Evolutionary conservation across 306 rosid species (phyloP).

Genomic region (Cicer bijugum): DNA sequence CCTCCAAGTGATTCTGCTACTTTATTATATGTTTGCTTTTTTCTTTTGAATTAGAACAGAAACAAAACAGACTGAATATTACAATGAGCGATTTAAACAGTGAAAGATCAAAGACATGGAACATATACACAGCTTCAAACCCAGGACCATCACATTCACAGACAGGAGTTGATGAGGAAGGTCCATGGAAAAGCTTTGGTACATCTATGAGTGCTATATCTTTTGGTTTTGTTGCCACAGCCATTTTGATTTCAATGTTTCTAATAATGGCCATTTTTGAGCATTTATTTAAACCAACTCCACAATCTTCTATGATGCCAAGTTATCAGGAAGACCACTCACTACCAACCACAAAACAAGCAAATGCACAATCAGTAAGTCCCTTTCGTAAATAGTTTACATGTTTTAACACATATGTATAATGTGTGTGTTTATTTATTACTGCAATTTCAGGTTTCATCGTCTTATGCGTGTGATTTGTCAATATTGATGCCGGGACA

Average conservation of each 20-base stretch:
- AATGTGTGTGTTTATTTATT: constrained; percentile 3
- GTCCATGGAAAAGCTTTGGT: constrained; percentile 78
- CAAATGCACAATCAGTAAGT: constrained; percentile 63
- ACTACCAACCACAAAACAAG: constrained; percentile 54
- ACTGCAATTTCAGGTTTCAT: constrained; percentile 54
- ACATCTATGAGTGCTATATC: constrained; percentile 92
- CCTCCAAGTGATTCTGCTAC: constrained; percentile 34
- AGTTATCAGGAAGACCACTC: constrained; percentile 51
- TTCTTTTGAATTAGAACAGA: constrained; percentile 21
- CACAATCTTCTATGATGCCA: constrained; percentile 53
- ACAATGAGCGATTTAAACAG: constrained; percentile 59
- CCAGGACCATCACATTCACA: constrained; percentile 58
- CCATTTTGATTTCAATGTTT: constrained; percentile 90
- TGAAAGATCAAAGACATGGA: constrained; percentile 76
- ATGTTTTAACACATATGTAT: background rate
- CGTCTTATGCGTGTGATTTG: constrained; percentile 64
- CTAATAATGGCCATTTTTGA: constrained; percentile 94
- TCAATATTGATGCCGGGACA: constrained; percentile 95
- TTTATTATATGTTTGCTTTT: constrained; percentile 15
- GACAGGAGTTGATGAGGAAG: constrained; percentile 59
- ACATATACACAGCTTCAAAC: constrained; percentile 60
- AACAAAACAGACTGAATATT: constrained; percentile 1
- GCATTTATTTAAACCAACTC: constrained; percentile 78
- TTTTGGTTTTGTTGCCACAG: constrained; percentile 93
- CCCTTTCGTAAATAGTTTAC: background rate